A percentile compares a stretch with the other conserved stretches of the same genome.
Evolutionary conservation across 768 basidiomycete genomes (phyloP).

Genomic region (Leccinum fibrillosum): DNA sequence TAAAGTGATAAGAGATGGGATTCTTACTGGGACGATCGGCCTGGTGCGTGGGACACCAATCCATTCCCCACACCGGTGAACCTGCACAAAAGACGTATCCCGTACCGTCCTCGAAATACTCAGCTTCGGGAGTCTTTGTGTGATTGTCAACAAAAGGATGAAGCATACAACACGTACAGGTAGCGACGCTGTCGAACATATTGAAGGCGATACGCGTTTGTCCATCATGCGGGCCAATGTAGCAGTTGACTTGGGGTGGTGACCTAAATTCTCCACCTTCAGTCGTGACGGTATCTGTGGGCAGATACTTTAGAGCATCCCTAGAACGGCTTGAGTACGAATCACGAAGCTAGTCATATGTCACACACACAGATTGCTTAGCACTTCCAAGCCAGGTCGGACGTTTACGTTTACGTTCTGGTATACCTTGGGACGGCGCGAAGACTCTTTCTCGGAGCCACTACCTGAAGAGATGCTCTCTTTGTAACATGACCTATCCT

Average conservation of each 20-base stretch:
- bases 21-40: conserved; percentile 52
- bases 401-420: conserved; percentile 40
- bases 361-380: conserved; percentile 52
- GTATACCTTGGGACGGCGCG: conserved; percentile 60
- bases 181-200: conserved; percentile 54
- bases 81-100: conserved; percentile 83
- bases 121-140: conserved; percentile 40
- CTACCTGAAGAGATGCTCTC: conserved; percentile 42
- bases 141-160: not conserved
- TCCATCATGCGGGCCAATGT: conserved; percentile 58
- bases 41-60: conserved; percentile 86
- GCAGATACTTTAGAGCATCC: conserved; percentile 57
- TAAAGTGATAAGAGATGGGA: not conserved
- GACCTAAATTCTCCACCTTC: conserved; percentile 50
- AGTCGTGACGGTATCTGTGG: conserved; percentile 47
- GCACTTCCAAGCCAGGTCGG: conserved; percentile 42
- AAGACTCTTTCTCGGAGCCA: conserved; percentile 41
- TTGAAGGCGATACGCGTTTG: conserved; percentile 49
- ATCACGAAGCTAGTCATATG: conserved; percentile 5
- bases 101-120: conserved; percentile 53
- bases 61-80: conserved; percentile 84
- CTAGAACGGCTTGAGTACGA: conserved; percentile 32
- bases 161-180: conserved; percentile 53
- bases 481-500: conserved; percentile 78
- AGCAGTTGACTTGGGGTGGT: conserved; percentile 56